phyloP scores from a whole-genome alignment of 495 filamentous ascomycete genomes.

The Aspergillus conjunctus region DNA sequence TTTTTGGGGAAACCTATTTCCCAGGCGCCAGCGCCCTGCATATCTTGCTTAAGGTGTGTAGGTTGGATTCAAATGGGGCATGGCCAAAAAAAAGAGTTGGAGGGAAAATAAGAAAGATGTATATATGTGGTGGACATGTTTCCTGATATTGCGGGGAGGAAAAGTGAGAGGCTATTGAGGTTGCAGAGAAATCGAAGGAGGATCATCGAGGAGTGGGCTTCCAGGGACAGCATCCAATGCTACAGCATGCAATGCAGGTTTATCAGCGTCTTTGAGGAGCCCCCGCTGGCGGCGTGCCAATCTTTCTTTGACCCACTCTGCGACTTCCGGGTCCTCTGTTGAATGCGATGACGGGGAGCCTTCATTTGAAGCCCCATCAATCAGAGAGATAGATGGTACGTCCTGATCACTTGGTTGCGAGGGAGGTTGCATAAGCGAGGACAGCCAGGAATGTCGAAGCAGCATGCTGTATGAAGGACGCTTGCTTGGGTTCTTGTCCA shows the following conservation, averaged over 20 bases:
- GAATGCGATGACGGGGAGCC: slow-evolving; percentile 42
- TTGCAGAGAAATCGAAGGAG: slow-evolving; percentile 18
- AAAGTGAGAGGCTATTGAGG: slow-evolving; percentile 4
- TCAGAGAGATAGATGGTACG: slow-evolving; percentile 40
- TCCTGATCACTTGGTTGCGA: slow-evolving; percentile 78
- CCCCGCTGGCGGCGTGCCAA: slow-evolving; percentile 61
- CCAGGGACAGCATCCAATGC: slow-evolving; percentile 63
- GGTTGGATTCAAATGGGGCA: slow-evolving; percentile 16
- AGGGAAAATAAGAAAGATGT: slow-evolving; percentile 1
- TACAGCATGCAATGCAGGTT: slow-evolving; percentile 78
- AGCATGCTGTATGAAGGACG: slow-evolving; percentile 90
- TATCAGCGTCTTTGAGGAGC: slow-evolving; percentile 45
- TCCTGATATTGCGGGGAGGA: background rate
- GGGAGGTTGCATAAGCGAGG: slow-evolving; percentile 75
- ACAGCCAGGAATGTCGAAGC: slow-evolving; percentile 85
- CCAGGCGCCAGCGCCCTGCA: slow-evolving; percentile 3
- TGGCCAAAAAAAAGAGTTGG: slow-evolving; percentile 7
- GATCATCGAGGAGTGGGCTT: slow-evolving; percentile 38
- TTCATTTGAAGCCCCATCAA: slow-evolving; percentile 42
- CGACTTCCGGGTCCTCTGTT: slow-evolving; percentile 75
- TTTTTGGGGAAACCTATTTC: too few relatives aligned
- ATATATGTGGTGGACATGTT: slow-evolving; percentile 13
- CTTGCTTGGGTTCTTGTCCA: slow-evolving; percentile 89
- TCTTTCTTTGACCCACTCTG: slow-evolving; percentile 79
- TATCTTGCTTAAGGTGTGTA: slow-evolving; percentile 9